These are phyloP conservation scores for Pichia exigua DNA, from an alignment of 805 yeast genomes.

Conservation along the genomic window DNA sequence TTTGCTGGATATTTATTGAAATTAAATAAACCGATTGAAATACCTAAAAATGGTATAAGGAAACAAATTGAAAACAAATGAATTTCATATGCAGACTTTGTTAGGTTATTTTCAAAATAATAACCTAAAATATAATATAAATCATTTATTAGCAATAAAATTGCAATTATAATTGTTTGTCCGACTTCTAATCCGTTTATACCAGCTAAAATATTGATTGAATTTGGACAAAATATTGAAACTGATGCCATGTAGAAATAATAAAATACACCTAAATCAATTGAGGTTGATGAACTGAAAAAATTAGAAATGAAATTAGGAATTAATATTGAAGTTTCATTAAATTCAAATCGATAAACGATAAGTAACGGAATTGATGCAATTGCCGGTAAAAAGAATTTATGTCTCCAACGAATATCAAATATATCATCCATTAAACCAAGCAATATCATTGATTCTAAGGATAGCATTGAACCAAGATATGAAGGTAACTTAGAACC, in stretches of 20 bases:
- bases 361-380: conserved; percentile 87
- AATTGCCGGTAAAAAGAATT: conserved; percentile 89
- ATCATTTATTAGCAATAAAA: conserved; percentile 71
- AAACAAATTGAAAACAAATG: conserved; percentile 77
- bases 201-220: conserved; percentile 94
- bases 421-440: conserved; percentile 93
- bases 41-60: conserved; percentile 81
- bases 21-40: conserved; percentile 63
- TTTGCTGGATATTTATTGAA: conserved; percentile 87
- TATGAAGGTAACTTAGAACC: conserved; percentile 79
- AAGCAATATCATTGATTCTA: conserved; percentile 74
- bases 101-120: conserved; percentile 25
- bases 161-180: conserved; percentile 73
- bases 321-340: conserved; percentile 78
- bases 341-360: conserved; percentile 90
- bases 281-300: conserved; percentile 32
- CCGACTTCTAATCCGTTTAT: conserved; percentile 96
- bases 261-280: conserved; percentile 75
- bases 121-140: conserved; percentile 54
- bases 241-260: conserved; percentile 86
- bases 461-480: conserved; percentile 73
- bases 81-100: conserved; percentile 62
- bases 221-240: conserved; percentile 91
- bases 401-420: conserved; percentile 96
- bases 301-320: conserved; percentile 56